Conservation (phyloP, 192 early-diverging fungal species). For the Gigaspora rosea region DNA sequence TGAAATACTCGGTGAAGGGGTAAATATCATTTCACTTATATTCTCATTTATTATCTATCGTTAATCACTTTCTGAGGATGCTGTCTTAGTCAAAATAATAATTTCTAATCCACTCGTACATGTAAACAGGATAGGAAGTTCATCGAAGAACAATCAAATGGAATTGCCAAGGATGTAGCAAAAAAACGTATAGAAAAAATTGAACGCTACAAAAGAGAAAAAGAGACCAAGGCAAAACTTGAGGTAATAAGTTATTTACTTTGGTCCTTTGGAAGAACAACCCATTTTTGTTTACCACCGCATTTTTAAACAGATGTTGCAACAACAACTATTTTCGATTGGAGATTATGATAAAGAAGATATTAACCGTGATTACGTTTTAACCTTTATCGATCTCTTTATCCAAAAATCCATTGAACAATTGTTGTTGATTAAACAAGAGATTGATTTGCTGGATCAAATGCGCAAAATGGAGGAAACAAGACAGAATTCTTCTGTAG, state of each 20-base stretch:
- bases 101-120: no score
- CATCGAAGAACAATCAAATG: constrained; percentile 37
- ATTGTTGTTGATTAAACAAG: constrained; percentile 70
- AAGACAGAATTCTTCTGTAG: constrained; percentile 29
- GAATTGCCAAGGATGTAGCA: constrained; percentile 50
- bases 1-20: constrained; percentile 37
- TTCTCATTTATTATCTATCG: no score
- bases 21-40: neutral
- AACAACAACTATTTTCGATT: constrained; percentile 34
- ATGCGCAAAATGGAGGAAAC: constrained; percentile 58
- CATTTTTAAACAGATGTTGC: constrained; percentile 35
- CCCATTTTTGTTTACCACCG: neutral
- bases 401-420: constrained; percentile 73
- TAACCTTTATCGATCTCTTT: constrained; percentile 73
- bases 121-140: constrained; percentile 41
- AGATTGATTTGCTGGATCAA: constrained; percentile 76
- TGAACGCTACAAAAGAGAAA: constrained; percentile 75
- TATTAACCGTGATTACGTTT: constrained; percentile 69
- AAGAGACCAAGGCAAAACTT: constrained; percentile 62
- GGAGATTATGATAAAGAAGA: constrained; percentile 64
- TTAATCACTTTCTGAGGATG: no score
- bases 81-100: no score
- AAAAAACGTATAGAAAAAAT: constrained; percentile 70
- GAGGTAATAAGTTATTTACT: constrained; percentile 32
- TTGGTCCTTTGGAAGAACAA: neutral